Percentiles rank a stretch among this genome's conserved stretches.
Conservation (phyloP, 495 filamentous ascomycete species). For the Penicillium atrosanguineum region DNA sequence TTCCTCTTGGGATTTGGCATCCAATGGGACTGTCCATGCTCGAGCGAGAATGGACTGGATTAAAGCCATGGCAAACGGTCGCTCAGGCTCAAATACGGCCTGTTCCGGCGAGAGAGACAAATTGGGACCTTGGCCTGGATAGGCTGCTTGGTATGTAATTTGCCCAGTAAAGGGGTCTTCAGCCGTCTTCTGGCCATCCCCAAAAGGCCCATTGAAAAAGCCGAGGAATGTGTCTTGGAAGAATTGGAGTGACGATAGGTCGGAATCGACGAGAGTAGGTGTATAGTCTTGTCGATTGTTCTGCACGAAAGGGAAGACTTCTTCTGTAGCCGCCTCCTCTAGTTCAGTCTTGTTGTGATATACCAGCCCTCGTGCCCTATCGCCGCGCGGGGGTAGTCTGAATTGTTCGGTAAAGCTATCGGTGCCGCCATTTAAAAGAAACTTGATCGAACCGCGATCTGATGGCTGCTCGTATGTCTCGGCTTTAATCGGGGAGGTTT, state of each 20-base stretch:
- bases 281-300: slow-evolving; percentile 14
- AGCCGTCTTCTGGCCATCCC: slow-evolving; percentile 25
- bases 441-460: slow-evolving; percentile 48
- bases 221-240: slow-evolving; percentile 42
- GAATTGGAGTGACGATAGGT: slow-evolving; percentile 28
- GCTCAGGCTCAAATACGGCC: slow-evolving; percentile 33
- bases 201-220: slow-evolving; percentile 44
- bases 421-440: slow-evolving; percentile 46
- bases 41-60: slow-evolving; percentile 38
- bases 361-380: slow-evolving; percentile 34
- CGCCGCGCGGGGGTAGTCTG: slow-evolving; percentile 40
- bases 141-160: slow-evolving; percentile 15
- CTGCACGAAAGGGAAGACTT: slow-evolving; percentile 21
- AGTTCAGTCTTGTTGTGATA: slow-evolving; percentile 31
- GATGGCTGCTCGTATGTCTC: slow-evolving; percentile 31
- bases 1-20: slow-evolving; percentile 38
- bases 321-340: slow-evolving; percentile 19
- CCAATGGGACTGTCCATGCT: slow-evolving; percentile 37
- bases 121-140: slow-evolving; percentile 18
- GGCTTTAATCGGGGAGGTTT: slow-evolving; percentile 16
- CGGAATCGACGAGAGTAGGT: slow-evolving; percentile 24
- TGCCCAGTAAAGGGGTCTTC: slow-evolving; percentile 21
- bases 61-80: slow-evolving; percentile 35
- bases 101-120: slow-evolving; percentile 16
- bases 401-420: slow-evolving; percentile 47